A percentile compares a stretch with the other conserved stretches of the same genome.
phyloP scores from a whole-genome alignment of 139 green algal genomes.

The Astrephomene gubernaculifera region DNA sequence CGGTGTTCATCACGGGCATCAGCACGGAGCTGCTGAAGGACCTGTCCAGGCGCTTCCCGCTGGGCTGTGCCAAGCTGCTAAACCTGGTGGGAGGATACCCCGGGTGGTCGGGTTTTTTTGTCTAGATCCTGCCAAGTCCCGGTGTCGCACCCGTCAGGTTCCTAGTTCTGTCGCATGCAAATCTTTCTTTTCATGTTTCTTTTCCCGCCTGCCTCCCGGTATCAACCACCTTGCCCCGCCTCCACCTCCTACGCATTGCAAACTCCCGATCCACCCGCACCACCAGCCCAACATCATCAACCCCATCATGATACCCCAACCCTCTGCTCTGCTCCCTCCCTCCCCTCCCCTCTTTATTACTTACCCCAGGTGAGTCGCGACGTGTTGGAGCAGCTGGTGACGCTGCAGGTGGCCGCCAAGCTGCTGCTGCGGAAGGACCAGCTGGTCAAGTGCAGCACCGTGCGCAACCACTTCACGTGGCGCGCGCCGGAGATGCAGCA shows the following conservation, averaged over 20 bases:
- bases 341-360: neutral
- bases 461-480: constrained; percentile 41
- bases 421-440: constrained; percentile 81
- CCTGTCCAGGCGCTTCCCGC: constrained; percentile 31
- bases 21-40: neutral
- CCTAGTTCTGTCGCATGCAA: too few relatives aligned
- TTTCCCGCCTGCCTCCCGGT: neutral
- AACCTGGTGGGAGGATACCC: constrained; percentile 26
- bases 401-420: constrained; percentile 69
- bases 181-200: too few relatives aligned
- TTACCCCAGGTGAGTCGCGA: constrained; percentile 16
- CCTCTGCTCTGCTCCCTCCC: too few relatives aligned
- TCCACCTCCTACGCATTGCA: neutral
- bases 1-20: constrained; percentile 22
- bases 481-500: constrained; percentile 5
- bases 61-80: constrained; percentile 18
- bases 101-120: too few relatives aligned
- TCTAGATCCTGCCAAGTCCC: too few relatives aligned
- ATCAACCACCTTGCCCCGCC: neutral
- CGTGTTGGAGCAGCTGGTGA: constrained; percentile 20
- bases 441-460: constrained; percentile 27
- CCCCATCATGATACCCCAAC: too few relatives aligned
- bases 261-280: too few relatives aligned
- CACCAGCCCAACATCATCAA: neutral
- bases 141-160: neutral